Evolutionary conservation across 1,284 basidiomycete species (phyloP), one percentile per base, ranked within the genome.

Genomic region (Inonotus hispidus): DNA sequence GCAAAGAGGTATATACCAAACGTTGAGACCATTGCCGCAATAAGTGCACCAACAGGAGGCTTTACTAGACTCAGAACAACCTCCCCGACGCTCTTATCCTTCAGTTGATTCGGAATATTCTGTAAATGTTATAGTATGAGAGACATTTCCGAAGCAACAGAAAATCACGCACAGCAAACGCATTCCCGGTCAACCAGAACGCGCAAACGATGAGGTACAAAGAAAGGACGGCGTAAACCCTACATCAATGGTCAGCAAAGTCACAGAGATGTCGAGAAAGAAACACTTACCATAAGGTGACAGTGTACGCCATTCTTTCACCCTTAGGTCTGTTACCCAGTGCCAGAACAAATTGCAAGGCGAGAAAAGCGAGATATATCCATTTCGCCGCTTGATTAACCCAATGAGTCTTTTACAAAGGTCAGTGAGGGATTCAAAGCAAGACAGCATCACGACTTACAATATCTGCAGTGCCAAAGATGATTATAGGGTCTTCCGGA

Each of bases 291-390:
- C 87, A 87, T 66, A 98, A 80, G 5, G 94, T 96, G 29, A 89
- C 67, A 0, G 88, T 78, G 70, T 98, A 98, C 6, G 92, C 84
- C 45, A 81, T 71, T 57, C 88, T 84, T 77, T 98, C 96, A 64
- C 94, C 95, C 72, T 98, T 98, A 1, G 96, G 96, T 65, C 96
- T 80, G 74, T 98, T 98, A 61, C 96, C 96, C 29, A 98, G 76
- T 2, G 95, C 95, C n/a, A 98, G 79, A 43, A 98, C 85, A 69
- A 99, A 98, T 77, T 86, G 85, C 21, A 95, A 74, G 38, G 84
- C 92, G 38, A 97, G 77, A 77, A 94, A 92, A 3, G 87, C 81
- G 47, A 95, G 79, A 70, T 97, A 98, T 46, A 95, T 76, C 93
- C 93, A 95, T 77, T 92, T 89, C 64, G 92, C 79, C 14, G 76